Evolutionary conservation across 139 green algal genomes (phyloP).

Genomic region (Medakamo hakoo): DNA sequence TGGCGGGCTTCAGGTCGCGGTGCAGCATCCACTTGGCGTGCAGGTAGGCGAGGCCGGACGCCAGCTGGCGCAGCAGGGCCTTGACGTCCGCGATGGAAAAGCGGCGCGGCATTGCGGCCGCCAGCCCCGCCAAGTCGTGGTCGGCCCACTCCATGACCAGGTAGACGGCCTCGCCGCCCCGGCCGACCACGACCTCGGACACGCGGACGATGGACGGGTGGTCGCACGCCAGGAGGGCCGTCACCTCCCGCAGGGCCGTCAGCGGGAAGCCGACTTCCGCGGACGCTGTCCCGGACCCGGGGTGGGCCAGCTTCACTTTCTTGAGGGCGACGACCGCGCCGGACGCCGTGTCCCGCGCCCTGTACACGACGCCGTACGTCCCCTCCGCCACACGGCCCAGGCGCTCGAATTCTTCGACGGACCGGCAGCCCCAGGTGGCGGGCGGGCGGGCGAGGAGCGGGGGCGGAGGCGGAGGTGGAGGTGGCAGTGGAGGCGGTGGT

Average conservation of each 20-base stretch:
- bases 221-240: conserved; percentile 81
- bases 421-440: conserved; percentile 57
- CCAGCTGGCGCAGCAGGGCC: conserved; percentile 25
- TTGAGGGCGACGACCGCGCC: conserved; percentile 78
- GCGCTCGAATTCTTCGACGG: conserved; percentile 70
- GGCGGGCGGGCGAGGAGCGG: conserved; percentile 23
- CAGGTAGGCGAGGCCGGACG: background rate
- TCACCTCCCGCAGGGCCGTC: conserved; percentile 88
- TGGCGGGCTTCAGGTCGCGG: conserved; percentile 84
- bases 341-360: conserved; percentile 50
- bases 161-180: conserved; percentile 52
- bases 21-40: conserved; percentile 68
- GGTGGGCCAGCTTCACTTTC: conserved; percentile 88
- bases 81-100: conserved; percentile 58
- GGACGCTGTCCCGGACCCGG: too few species aligned
- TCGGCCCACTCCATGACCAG: conserved; percentile 94
- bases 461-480: background rate
- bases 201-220: conserved; percentile 95
- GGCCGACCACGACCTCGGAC: conserved; percentile 63
- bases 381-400: conserved; percentile 69
- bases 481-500: background rate
- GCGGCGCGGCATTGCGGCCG: conserved; percentile 37
- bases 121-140: conserved; percentile 71
- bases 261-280: conserved; percentile 89
- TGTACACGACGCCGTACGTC: conserved; percentile 84